Evolutionary conservation across 2,329 filamentous ascomycete species (phyloP), one percentile per base, ranked within the genome.

Genomic region (Pseudogymnoascus sp.): DNA sequence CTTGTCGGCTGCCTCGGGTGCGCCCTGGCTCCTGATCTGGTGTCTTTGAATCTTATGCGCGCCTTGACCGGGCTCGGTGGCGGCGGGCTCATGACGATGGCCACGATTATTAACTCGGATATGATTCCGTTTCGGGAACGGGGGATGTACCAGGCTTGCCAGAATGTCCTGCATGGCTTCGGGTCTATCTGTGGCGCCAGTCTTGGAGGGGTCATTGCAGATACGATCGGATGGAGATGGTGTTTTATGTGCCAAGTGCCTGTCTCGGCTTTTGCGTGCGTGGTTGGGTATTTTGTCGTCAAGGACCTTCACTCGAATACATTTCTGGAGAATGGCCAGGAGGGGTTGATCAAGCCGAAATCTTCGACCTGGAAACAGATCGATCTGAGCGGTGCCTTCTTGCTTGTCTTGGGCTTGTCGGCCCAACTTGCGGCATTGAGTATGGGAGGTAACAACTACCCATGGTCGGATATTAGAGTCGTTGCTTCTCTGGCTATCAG

Each of bases 51-150:
- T 64, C 75, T 79, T 13, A 85, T 86, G 74, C 74, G 86, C 61
- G 85, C 83, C 0, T 71, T 89, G 38, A 82, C 83, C n/a, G 86
- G 86, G 0, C 76, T 89, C 59, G 86, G 85, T 0, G 86, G 85
- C 0, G 86, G 84, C 0, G 86, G 85, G 0, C 72, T 88, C 7
- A 82, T 88, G 72, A 85, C 85, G 0, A 87, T 89, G 83, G 84
- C 74, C 62, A 81, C 67, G 62, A 81, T 85, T 56, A 81, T 80
- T 38, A 85, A 85, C 62, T 84, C 82, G 0, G 84, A 86, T 67
- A 79, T 86, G 72, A 84, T 86, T 34, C 79, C 79, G 0, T 81
- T 82, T 59, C 72, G 74, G 13, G 74, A 74, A 61, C 71, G 80
- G 7, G 80, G 80, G 37, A 82, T 82, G 77, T 83, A 85, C 68